phyloP scores from a whole-genome alignment of 805 yeast species.

The Suhomyces faveliae region DNA sequence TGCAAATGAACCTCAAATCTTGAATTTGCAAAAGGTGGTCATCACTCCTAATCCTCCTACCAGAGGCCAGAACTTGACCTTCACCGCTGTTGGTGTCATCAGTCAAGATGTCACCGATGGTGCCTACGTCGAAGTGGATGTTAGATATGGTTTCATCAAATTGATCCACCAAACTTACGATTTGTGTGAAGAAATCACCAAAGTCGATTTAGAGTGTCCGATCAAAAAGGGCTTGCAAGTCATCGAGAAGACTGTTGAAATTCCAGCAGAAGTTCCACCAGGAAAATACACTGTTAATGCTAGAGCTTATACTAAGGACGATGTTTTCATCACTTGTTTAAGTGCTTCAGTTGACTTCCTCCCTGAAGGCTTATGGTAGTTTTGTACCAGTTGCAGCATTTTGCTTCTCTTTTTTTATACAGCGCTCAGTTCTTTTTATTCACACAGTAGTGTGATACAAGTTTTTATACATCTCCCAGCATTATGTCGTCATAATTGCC shows the following conservation, averaged over 20 bases:
- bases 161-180: conserved; percentile 88
- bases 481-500: background rate
- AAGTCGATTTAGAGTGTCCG: conserved; percentile 87
- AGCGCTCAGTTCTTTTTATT: background rate
- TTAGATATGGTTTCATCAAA: conserved; percentile 87
- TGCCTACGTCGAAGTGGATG: conserved; percentile 92
- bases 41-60: conserved; percentile 85
- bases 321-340: conserved; percentile 79
- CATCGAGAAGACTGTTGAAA: conserved; percentile 69
- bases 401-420: background rate
- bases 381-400: background rate
- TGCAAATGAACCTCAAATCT: conserved; percentile 55
- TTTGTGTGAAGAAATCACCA: conserved; percentile 80
- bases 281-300: conserved; percentile 87
- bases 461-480: background rate
- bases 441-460: background rate
- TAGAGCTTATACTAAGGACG: conserved; percentile 84
- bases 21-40: conserved; percentile 57
- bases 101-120: conserved; percentile 66
- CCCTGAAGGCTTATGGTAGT: conserved; percentile 24
- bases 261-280: conserved; percentile 93
- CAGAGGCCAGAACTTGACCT: conserved; percentile 80
- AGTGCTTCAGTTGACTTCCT: conserved; percentile 63
- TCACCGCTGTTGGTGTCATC: conserved; percentile 70
- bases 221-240: conserved; percentile 64